A percentile compares a stretch with the other conserved stretches of the same genome.
These are phyloP conservation scores for Stephanodiscus minutulus DNA, from an alignment of 108 stramenopile genomes.

Conservation along the genomic window DNA sequence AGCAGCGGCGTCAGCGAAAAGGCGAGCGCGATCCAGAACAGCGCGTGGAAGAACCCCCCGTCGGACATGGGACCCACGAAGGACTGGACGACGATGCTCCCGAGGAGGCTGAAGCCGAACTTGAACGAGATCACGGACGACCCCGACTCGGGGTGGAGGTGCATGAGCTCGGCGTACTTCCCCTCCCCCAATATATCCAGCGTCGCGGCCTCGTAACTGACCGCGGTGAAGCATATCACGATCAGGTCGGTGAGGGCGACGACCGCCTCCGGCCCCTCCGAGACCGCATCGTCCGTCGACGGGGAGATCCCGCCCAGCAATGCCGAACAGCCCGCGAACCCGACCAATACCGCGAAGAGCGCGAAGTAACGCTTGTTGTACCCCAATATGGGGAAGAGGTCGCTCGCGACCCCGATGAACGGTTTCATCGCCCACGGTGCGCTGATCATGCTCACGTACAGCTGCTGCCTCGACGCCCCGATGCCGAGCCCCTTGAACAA, in stretches of 20 bases:
- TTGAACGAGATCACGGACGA: constrained; percentile 40
- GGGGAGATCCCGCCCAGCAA: constrained; percentile 26
- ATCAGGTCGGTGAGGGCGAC: constrained; percentile 31
- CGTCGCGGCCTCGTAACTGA: constrained; percentile 37
- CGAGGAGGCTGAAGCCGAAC: constrained; percentile 27
- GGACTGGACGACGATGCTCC: constrained; percentile 24
- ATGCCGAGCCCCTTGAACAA: constrained; percentile 46
- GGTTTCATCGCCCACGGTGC: constrained; percentile 52
- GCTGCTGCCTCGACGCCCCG: constrained; percentile 43
- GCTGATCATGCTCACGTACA: constrained; percentile 42
- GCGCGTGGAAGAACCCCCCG: constrained; percentile 35
- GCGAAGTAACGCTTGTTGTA: constrained; percentile 51
- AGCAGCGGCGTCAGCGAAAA: constrained; percentile 36
- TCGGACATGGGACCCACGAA: constrained; percentile 50
- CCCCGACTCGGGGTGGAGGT: constrained; percentile 32
- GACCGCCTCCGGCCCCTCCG: constrained; percentile 30
- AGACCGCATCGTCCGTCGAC: constrained; percentile 9
- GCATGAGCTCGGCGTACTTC: constrained; percentile 45
- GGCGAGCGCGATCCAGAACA: constrained; percentile 45
- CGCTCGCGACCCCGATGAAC: constrained; percentile 43
- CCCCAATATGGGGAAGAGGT: constrained; percentile 31
- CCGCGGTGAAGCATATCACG: constrained; percentile 41
- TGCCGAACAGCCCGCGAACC: constrained; percentile 15
- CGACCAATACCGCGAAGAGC: constrained; percentile 35
- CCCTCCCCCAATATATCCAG: constrained; percentile 49